phyloP scores from a whole-genome alignment of 2,329 filamentous ascomycete species.

The Alternaria sp. region DNA sequence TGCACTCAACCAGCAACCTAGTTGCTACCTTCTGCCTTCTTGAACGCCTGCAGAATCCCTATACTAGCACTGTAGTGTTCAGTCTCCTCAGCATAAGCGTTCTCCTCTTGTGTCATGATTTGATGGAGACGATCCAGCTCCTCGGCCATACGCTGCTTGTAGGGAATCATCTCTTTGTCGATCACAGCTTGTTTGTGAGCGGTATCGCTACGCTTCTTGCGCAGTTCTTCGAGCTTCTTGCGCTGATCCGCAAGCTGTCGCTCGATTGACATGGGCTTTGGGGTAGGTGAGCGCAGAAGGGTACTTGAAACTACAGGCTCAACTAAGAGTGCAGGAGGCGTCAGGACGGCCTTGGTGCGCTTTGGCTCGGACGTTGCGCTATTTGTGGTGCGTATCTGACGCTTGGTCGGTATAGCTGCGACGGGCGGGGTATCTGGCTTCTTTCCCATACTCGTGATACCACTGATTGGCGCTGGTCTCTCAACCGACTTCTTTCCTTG shows the following conservation, averaged over 20 bases:
- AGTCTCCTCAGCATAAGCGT: constrained; percentile 23
- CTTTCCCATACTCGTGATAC: neutral
- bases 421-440: neutral
- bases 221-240: constrained; percentile 24
- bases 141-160: constrained; percentile 30
- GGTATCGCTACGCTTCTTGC: constrained; percentile 23
- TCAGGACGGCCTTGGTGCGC: constrained; percentile 15
- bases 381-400: constrained; percentile 5
- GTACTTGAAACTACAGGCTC: neutral
- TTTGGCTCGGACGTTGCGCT: constrained; percentile 13
- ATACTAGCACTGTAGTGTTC: constrained; percentile 23
- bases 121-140: constrained; percentile 30
- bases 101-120: constrained; percentile 31
- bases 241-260: constrained; percentile 28
- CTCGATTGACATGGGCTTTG: constrained; percentile 13
- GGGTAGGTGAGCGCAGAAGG: constrained; percentile 8
- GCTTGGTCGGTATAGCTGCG: constrained; percentile 13
- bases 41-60: constrained; percentile 30
- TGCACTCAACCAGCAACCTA: neutral
- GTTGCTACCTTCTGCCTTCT: constrained; percentile 10
- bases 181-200: constrained; percentile 29
- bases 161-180: constrained; percentile 23
- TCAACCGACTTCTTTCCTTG: neutral
- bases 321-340: neutral
- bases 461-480: neutral